These are phyloP conservation scores for Termitomyces bulborhizus DNA, from an alignment of 768 basidiomycete species.

Conservation along the genomic window DNA sequence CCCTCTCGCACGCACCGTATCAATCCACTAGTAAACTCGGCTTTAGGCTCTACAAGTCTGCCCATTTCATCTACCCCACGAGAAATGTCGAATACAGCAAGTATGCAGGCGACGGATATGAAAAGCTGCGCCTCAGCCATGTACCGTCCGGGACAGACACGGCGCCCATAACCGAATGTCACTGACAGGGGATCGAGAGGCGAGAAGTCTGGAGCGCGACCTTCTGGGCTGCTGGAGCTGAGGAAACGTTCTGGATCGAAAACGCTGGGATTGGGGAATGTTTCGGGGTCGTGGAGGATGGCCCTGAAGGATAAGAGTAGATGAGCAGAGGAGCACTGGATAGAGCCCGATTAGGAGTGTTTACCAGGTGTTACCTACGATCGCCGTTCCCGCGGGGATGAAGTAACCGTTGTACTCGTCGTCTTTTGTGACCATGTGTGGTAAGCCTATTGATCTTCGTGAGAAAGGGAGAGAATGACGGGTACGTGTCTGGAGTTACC, in stretches of 20 bases:
- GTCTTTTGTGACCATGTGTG: constrained; percentile 32
- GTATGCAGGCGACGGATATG: constrained; percentile 38
- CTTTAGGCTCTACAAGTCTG: constrained; percentile 20
- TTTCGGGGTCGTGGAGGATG: constrained; percentile 41
- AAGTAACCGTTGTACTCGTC: constrained; percentile 37
- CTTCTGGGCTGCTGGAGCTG: constrained; percentile 11
- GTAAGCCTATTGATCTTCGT: constrained; percentile 19
- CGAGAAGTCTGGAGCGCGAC: constrained; percentile 22
- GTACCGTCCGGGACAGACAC: constrained; percentile 43
- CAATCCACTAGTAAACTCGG: constrained; percentile 35
- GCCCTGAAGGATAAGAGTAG: constrained; percentile 26
- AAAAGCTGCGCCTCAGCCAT: constrained; percentile 40
- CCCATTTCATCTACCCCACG: constrained; percentile 32
- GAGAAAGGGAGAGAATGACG: not conserved
- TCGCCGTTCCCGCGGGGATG: constrained; percentile 39
- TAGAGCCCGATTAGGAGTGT: not conserved
- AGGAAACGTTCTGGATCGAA: constrained; percentile 49
- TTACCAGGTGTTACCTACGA: constrained; percentile 38
- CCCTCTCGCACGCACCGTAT: constrained; percentile 28
- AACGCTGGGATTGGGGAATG: constrained; percentile 36
- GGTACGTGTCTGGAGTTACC: constrained; percentile 11
- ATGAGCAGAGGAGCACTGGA: not conserved
- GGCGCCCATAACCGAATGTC: constrained; percentile 37
- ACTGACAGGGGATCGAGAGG: constrained; percentile 27
- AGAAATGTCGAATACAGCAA: constrained; percentile 33